phyloP scores from a whole-genome alignment of 805 yeast species.

The Teunomyces aglyptinius region DNA sequence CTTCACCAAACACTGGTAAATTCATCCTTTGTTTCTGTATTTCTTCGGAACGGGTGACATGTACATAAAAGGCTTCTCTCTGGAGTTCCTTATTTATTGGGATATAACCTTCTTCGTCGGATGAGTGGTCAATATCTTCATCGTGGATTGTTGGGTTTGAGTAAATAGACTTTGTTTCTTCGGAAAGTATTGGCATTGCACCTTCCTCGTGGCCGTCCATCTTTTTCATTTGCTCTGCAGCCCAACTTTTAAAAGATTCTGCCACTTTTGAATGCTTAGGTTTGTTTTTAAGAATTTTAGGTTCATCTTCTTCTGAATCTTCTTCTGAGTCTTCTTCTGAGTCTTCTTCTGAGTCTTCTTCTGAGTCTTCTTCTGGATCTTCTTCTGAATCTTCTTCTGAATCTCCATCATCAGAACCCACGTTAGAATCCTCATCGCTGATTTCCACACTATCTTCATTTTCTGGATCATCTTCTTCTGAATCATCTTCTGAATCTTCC shows the following conservation, averaged over 20 bases:
- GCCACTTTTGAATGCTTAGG: constrained; percentile 46
- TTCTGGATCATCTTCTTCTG: constrained; percentile 17
- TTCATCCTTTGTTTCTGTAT: constrained; percentile 67
- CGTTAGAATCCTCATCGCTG: constrained; percentile 6
- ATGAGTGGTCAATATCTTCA: constrained; percentile 72
- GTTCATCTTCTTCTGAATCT: constrained; percentile 26
- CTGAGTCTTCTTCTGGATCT: constrained; percentile 27
- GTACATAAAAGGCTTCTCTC: constrained; percentile 66
- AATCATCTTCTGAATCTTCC: constrained; percentile 16
- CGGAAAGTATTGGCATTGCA: constrained; percentile 46
- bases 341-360: constrained; percentile 29
- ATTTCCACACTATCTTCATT: constrained; percentile 13
- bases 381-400: constrained; percentile 31
- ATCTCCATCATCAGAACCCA: constrained; percentile 15
- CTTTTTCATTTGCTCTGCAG: constrained; percentile 65
- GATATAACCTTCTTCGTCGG: constrained; percentile 58
- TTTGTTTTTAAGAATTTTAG: constrained; percentile 35
- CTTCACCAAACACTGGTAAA: constrained; percentile 88
- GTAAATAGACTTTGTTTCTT: constrained; percentile 43
- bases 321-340: constrained; percentile 28
- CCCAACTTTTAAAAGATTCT: constrained; percentile 83
- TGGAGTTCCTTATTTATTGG: constrained; percentile 53
- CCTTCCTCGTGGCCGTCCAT: constrained; percentile 57
- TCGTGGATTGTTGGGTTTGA: constrained; percentile 51
- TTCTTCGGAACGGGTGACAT: constrained; percentile 61